A percentile compares a stretch with the other conserved stretches of the same genome.
These are phyloP conservation scores for Penicillium goetzii DNA, from an alignment of 495 filamentous ascomycete species.

Conservation along the genomic window DNA sequence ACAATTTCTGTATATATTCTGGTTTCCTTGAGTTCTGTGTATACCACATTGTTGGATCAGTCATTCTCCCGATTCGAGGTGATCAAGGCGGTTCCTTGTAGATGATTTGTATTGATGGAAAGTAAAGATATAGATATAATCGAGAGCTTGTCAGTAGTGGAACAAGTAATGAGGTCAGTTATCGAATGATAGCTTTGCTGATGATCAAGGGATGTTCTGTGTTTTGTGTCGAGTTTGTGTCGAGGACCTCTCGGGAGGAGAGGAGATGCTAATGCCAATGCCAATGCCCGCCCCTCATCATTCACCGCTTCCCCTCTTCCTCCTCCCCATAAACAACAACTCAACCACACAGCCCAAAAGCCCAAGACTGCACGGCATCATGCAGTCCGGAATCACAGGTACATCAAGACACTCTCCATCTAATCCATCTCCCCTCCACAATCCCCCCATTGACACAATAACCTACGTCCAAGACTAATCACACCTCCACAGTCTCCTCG, in stretches of 20 bases:
- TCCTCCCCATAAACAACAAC: slow-evolving; percentile 29
- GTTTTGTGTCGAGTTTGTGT: not conserved
- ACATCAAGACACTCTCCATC: slow-evolving; percentile 18
- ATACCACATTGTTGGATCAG: slow-evolving; percentile 31
- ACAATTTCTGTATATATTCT: slow-evolving; percentile 31
- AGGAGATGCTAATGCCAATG: not conserved
- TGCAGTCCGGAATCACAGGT: slow-evolving; percentile 93
- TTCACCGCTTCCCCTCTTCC: slow-evolving; percentile 32
- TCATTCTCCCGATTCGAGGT: not conserved
- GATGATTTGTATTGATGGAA: not conserved
- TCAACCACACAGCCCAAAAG: slow-evolving; percentile 4
- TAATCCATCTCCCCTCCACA: not conserved
- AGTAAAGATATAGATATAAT: not conserved
- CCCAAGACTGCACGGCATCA: slow-evolving; percentile 41
- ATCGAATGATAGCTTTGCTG: not conserved
- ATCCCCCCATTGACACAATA: slow-evolving; percentile 7
- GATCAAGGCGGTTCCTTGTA: not conserved
- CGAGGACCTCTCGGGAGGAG: not conserved
- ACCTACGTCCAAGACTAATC: slow-evolving; percentile 17
- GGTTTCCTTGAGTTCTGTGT: slow-evolving; percentile 30
- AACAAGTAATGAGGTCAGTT: not conserved
- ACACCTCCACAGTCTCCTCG: slow-evolving; percentile 64
- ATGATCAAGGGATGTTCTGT: not conserved
- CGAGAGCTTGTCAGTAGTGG: not conserved
- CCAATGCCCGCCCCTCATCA: slow-evolving; percentile 12